Evolutionary conservation across 129 eudicot genomes (phyloP).

Genomic region (Centella asiatica): DNA sequence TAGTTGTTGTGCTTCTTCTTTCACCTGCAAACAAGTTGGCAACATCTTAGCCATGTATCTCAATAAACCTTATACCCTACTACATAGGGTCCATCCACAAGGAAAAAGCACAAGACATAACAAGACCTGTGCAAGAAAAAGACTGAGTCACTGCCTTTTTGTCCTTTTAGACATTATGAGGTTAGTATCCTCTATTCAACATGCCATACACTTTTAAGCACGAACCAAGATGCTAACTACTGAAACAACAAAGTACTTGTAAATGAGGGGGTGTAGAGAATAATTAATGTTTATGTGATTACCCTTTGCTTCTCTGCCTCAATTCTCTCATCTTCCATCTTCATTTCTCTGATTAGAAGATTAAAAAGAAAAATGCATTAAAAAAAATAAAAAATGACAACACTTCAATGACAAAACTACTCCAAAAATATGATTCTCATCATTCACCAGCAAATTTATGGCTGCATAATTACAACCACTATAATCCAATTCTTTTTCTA

Average conservation of each 20-base stretch:
- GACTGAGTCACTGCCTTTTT: not conserved
- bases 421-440: not conserved
- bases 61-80: not conserved
- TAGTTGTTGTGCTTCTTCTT: conserved; percentile 89
- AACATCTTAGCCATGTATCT: not conserved
- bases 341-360: conserved; percentile 70
- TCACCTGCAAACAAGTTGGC: conserved; percentile 37
- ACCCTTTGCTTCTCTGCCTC: conserved; percentile 94
- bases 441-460: not conserved
- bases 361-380: conserved; percentile 12
- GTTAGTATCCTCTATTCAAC: too few species aligned
- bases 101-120: not conserved
- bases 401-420: not conserved
- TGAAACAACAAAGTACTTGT: not conserved
- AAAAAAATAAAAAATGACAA: conserved; percentile 7
- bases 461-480: not conserved
- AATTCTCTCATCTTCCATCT: conserved; percentile 90
- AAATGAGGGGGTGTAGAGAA: not conserved
- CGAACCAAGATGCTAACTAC: not conserved
- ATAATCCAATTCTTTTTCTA: not conserved
- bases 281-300: conserved; percentile 9
- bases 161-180: not conserved
- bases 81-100: not conserved
- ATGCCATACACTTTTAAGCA: too few species aligned
- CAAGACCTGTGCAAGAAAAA: not conserved